Conservation (phyloP, 2,329 filamentous ascomycete genomes). For the Fusarium vanettenii region DNA sequence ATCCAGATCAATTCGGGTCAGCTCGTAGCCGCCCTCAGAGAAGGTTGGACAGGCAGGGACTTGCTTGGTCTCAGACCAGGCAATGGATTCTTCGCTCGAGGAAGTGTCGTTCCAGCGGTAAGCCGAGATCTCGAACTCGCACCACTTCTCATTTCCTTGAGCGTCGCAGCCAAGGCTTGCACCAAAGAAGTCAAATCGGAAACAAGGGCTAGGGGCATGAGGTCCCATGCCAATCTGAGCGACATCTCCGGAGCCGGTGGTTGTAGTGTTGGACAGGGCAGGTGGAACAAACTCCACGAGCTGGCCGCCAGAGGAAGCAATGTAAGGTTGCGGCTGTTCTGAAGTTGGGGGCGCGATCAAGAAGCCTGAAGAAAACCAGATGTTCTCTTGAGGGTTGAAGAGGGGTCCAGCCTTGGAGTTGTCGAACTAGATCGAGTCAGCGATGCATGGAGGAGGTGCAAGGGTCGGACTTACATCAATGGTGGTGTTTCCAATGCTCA, state of each 20-base stretch:
- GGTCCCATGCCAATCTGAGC: conserved; percentile 56
- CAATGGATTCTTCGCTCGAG: conserved; percentile 50
- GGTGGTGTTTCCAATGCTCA: conserved; percentile 52
- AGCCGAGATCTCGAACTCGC: conserved; percentile 56
- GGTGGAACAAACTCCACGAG: conserved; percentile 55
- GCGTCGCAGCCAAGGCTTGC: conserved; percentile 54
- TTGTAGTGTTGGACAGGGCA: conserved; percentile 44
- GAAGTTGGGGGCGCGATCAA: conserved; percentile 51
- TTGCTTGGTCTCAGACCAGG: conserved; percentile 54
- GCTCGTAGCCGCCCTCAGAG: conserved; percentile 47
- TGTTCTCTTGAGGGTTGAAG: conserved; percentile 53
- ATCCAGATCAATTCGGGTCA: conserved; percentile 51
- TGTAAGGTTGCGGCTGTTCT: conserved; percentile 47
- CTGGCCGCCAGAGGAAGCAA: conserved; percentile 54
- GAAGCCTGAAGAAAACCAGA: conserved; percentile 58
- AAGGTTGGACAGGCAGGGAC: conserved; percentile 53
- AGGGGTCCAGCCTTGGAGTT: conserved; percentile 50
- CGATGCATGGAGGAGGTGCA: not conserved
- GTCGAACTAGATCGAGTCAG: conserved; percentile 51
- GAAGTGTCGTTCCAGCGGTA: conserved; percentile 51
- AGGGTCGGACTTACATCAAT: conserved; percentile 48
- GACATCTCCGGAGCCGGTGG: conserved; percentile 46
- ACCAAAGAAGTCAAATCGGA: conserved; percentile 55
- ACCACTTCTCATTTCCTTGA: conserved; percentile 50
- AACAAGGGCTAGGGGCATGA: conserved; percentile 51